Conservation (phyloP, 345 rosid genomes). For the Lumnitzera racemosa region DNA sequence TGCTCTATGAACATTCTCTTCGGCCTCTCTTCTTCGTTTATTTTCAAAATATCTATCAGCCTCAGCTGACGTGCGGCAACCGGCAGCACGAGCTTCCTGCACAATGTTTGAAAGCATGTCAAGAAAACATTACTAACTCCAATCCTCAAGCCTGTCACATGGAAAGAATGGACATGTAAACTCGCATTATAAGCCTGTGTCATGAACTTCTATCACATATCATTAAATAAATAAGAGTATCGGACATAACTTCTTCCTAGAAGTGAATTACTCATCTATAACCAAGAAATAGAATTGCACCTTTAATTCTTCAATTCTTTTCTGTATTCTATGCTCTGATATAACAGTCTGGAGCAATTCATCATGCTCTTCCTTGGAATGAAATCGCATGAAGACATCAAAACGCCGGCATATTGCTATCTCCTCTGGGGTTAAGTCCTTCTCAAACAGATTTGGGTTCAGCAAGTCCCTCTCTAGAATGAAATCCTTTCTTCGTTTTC, state of each 20-base stretch:
- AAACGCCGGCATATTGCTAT: constrained; percentile 57
- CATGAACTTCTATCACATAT: not conserved
- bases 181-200: not conserved
- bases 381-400: constrained; percentile 86
- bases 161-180: not conserved
- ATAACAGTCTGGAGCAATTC: constrained; percentile 68
- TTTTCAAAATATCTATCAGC: constrained; percentile 63
- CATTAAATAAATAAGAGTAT: no score
- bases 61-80: constrained; percentile 78
- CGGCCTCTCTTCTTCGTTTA: constrained; percentile 67
- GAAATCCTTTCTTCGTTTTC: constrained; percentile 91
- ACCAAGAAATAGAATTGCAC: constrained; percentile 18
- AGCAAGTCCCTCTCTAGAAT: constrained; percentile 77
- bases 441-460: constrained; percentile 63
- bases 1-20: constrained; percentile 58
- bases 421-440: constrained; percentile 81
- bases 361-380: constrained; percentile 86
- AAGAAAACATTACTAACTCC: constrained; percentile 5
- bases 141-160: no score
- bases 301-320: constrained; percentile 72
- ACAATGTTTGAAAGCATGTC: constrained; percentile 8
- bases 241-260: no score
- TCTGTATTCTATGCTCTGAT: constrained; percentile 63
- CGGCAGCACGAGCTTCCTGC: constrained; percentile 91
- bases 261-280: no score